Conservation (phyloP, 2,329 filamentous ascomycete genomes). For the Pseudogymnoascus sp. region DNA sequence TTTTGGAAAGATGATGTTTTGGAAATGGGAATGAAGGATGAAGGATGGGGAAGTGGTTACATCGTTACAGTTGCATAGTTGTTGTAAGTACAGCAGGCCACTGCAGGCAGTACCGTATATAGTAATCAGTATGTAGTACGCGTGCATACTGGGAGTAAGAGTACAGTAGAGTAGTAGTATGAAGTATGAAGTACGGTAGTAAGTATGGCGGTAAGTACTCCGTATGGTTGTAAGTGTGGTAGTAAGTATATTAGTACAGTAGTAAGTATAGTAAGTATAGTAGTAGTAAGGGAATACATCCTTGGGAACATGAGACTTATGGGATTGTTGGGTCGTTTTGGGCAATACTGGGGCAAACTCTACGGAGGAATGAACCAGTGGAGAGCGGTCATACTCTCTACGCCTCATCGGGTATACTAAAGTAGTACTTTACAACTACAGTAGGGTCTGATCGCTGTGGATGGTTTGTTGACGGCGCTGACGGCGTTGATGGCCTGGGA, state of each 20-base stretch:
- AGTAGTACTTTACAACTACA: neutral
- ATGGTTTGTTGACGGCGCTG: neutral
- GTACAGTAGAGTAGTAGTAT: neutral
- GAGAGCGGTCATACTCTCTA: neutral
- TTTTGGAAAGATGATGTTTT: neutral
- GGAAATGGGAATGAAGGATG: neutral
- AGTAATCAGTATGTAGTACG: neutral
- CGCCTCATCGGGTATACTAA: conserved; percentile 2
- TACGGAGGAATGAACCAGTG: neutral
- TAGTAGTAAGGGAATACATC: neutral
- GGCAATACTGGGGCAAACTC: neutral
- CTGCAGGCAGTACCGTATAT: too few species aligned
- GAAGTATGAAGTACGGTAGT: neutral
- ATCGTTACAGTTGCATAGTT: neutral
- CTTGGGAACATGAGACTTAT: neutral
- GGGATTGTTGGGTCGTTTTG: neutral
- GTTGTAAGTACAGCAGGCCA: neutral
- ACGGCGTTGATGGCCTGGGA: neutral
- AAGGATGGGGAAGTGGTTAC: neutral
- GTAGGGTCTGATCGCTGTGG: neutral
- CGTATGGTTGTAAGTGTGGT: too few species aligned
- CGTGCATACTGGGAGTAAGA: neutral
- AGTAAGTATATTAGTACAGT: neutral
- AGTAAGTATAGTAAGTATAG: neutral
- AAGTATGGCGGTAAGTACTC: too few species aligned